Percentiles rank a stretch among this genome's conserved stretches.
Evolutionary conservation across 1,139 yeast genomes (phyloP).

Genomic region (Saccharomyces hybrid): DNA sequence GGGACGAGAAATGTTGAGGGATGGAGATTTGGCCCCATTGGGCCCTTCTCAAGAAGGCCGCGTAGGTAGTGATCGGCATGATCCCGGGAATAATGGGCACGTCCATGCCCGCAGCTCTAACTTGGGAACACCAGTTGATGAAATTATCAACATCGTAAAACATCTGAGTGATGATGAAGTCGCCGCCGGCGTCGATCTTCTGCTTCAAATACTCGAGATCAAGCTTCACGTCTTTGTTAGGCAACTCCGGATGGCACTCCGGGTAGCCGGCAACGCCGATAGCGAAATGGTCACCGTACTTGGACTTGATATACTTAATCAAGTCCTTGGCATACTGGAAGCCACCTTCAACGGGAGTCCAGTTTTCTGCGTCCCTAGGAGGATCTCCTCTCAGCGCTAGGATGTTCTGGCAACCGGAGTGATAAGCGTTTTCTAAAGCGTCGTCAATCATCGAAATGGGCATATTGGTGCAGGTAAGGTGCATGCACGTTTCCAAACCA

Average conservation of each 20-base stretch:
- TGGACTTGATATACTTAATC: conserved; percentile 45
- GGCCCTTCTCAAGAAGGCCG: conserved; percentile 87
- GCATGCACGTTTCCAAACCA: conserved; percentile 97
- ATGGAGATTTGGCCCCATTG: conserved; percentile 83
- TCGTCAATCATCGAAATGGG: conserved; percentile 70
- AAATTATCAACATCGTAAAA: conserved; percentile 83
- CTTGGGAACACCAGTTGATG: conserved; percentile 67
- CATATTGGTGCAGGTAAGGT: conserved; percentile 95
- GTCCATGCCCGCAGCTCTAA: conserved; percentile 67
- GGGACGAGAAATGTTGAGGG: conserved; percentile 66
- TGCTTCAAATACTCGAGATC: conserved; percentile 63
- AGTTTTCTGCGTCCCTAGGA: conserved; percentile 47
- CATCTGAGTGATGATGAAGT: conserved; percentile 90
- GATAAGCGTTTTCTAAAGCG: conserved; percentile 78
- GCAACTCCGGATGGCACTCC: conserved; percentile 66
- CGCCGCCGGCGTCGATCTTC: conserved; percentile 89
- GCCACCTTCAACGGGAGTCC: conserved; percentile 53
- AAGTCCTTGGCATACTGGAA: conserved; percentile 67
- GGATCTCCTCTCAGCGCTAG: conserved; percentile 85
- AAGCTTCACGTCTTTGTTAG: conserved; percentile 47
- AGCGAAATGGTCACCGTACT: conserved; percentile 57
- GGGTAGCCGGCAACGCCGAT: conserved; percentile 76
- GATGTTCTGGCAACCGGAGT: conserved; percentile 91
- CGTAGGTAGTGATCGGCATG: conserved; percentile 95
- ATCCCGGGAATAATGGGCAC: conserved; percentile 95